These are phyloP conservation scores for Casuarina glauca DNA, from an alignment of 306 rosid species.

Conservation along the genomic window DNA sequence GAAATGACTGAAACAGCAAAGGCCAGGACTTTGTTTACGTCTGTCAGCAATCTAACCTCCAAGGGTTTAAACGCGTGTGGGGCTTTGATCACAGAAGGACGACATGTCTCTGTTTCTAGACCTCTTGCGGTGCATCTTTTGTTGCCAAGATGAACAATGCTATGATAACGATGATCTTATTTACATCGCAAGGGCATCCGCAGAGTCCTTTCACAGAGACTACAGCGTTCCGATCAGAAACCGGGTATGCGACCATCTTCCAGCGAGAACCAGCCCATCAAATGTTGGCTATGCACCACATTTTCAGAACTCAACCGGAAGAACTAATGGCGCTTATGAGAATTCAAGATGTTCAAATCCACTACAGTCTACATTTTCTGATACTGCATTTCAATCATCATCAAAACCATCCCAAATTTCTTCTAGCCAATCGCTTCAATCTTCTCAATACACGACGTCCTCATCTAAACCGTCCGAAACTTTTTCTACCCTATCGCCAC, in stretches of 20 bases:
- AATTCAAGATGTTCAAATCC: background rate
- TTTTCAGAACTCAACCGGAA: background rate
- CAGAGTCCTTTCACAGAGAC: background rate
- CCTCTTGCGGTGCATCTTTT: constrained; percentile 15
- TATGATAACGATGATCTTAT: background rate
- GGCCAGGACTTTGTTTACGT: no score
- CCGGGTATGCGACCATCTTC: background rate
- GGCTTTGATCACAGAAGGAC: background rate
- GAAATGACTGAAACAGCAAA: no score
- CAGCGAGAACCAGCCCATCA: background rate
- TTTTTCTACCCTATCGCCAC: background rate
- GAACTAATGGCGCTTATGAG: background rate
- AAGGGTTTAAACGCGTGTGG: no score
- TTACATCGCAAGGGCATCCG: background rate
- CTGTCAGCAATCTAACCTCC: no score
- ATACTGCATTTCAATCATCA: background rate
- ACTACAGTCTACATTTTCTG: background rate
- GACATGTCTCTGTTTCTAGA: background rate
- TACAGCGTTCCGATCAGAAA: background rate
- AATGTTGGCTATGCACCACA: background rate
- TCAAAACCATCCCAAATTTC: background rate
- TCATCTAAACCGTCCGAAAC: background rate
- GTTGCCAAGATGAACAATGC: constrained; percentile 19
- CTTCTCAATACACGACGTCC: background rate
- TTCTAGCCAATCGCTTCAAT: no score